Base-by-base conservation (phyloP, 2,329 filamentous ascomycete species). In the Fusarium setosum region DNA sequence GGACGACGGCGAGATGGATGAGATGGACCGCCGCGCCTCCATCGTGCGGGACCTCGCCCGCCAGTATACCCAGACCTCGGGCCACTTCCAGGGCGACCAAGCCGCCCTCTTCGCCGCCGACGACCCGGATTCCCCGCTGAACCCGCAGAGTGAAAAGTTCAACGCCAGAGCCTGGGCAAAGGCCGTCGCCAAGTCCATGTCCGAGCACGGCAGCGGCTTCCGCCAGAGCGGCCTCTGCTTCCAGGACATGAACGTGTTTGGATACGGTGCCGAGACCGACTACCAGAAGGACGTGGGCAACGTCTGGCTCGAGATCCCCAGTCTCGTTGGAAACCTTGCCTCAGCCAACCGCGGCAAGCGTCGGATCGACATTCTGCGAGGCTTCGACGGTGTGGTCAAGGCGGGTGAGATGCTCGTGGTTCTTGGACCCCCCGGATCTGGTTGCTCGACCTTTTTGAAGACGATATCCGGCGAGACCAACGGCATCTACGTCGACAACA, bases 361-460 rank as follows among this genome's bases (percentile, higher is more conserved):
- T 2, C 60, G 69, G 5, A 72, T 72, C 20, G 67, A 72, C 4
- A 92, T 92, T 63, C 79, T 92, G 31, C 84, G 82, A 50, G 78
- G 84, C 67, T 85, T 90, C 50, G 88, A 92, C 62, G 90, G 90
- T 6, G 68, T 91, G 0, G 86, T 92, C 3, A 81, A 86, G 64
- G 84, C 84, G 57, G 90, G 90, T 23, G 90, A 92, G 80, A 90
- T 92, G 88, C 77, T 92, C 6, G 87, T 92, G 7, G 90, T 92
- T 2, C 81, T 92, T 12, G 90, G 90, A 9, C 89, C 89, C 49
- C 90, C 90, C 6, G 85, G 85, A 12, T 83, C 84, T 3, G 90
- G 90, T 31, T 96, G 92, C 75, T 92, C 90, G 5, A 96, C 92
- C 1, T 88, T 95, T 59, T 81, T 96, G 48, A 94, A 94, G 79